Conservation (phyloP, 2,329 filamentous ascomycete species). For the Talaromyces amestolkiae region DNA sequence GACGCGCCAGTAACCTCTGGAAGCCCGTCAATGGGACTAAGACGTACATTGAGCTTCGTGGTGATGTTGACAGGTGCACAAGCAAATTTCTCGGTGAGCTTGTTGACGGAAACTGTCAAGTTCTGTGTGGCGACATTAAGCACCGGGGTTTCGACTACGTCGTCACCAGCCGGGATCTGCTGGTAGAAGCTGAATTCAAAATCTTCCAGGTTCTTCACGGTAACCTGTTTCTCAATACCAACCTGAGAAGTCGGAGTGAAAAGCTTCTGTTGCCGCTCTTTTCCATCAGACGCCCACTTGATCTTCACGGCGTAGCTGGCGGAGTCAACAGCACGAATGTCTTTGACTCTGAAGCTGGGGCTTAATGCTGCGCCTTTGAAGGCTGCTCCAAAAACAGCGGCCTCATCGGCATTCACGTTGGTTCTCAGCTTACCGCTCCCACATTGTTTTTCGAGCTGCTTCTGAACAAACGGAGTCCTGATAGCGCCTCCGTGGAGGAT, state of each 20-base stretch:
- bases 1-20: constrained; percentile 73
- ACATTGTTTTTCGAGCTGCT: constrained; percentile 72
- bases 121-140: constrained; percentile 74
- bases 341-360: constrained; percentile 95
- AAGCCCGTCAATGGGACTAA: constrained; percentile 71
- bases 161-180: constrained; percentile 52
- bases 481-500: constrained; percentile 90
- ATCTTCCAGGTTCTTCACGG: constrained; percentile 77
- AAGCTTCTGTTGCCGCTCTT: constrained; percentile 74
- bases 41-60: constrained; percentile 73
- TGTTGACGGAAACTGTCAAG: constrained; percentile 75
- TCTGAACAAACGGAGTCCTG: constrained; percentile 92
- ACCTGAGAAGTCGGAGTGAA: constrained; percentile 76
- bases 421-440: constrained; percentile 79
- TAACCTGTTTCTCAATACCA: constrained; percentile 77
- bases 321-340: constrained; percentile 80
- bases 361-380: constrained; percentile 92
- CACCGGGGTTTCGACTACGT: constrained; percentile 57
- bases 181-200: constrained; percentile 80
- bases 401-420: constrained; percentile 96
- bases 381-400: constrained; percentile 90
- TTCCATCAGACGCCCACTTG: constrained; percentile 70
- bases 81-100: constrained; percentile 73
- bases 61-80: constrained; percentile 74
- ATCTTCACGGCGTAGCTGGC: constrained; percentile 71